Conservation (phyloP, 495 filamentous ascomycete species). For the Arthonia radiata region DNA sequence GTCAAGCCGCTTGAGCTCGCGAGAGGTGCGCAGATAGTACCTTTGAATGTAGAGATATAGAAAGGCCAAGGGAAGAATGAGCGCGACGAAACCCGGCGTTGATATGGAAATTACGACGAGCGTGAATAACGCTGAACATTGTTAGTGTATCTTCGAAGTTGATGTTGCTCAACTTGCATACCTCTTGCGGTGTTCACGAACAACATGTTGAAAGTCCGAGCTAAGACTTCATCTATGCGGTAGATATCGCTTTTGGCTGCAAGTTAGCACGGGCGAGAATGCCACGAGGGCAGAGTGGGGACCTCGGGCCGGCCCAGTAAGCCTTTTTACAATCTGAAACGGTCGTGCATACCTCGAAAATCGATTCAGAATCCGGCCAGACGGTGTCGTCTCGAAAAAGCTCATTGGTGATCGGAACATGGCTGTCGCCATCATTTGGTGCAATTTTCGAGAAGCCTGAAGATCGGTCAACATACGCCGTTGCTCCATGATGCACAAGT, state of each 20-base stretch:
- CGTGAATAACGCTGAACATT: conserved; percentile 73
- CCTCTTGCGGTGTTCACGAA: conserved; percentile 13
- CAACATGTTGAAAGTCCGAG: conserved; percentile 70
- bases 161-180: too few species aligned
- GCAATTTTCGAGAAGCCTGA: conserved; percentile 76
- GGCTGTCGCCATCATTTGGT: conserved; percentile 92
- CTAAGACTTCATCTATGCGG: conserved; percentile 81
- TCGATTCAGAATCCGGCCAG: conserved; percentile 83
- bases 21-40: conserved; percentile 89
- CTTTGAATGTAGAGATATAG: conserved; percentile 87
- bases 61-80: conserved; percentile 57
- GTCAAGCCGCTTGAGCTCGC: conserved; percentile 88
- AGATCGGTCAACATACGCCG: conserved; percentile 6
- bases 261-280: too few species aligned
- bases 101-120: conserved; percentile 59
- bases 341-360: conserved; percentile 55
- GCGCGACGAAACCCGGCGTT: conserved; percentile 54
- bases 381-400: conserved; percentile 98
- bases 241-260: conserved; percentile 62
- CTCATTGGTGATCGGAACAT: conserved; percentile 97
- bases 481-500: conserved; percentile 1
- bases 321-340: neutral
- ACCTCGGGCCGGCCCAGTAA: neutral
- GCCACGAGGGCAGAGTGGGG: conserved; percentile 1
- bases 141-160: too few species aligned